phyloP scores from a whole-genome alignment of 768 basidiomycete genomes.

The Candolleomyces eurysporus region DNA sequence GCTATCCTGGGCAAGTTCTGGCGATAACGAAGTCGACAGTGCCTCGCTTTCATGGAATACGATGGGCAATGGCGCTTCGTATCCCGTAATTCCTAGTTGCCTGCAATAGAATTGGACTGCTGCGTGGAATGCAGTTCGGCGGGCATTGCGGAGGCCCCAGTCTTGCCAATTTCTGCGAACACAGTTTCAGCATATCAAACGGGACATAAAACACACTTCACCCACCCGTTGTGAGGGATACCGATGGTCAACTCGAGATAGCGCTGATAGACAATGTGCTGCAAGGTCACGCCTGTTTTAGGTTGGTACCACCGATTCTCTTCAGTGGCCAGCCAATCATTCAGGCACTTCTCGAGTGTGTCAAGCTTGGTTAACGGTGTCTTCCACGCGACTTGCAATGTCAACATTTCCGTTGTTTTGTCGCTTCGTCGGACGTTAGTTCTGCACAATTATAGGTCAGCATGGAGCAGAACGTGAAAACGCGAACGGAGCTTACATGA shows the following conservation, averaged over 20 bases:
- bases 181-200: not conserved
- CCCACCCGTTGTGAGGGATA: constrained; percentile 54
- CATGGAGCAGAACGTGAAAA: not conserved
- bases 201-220: not conserved
- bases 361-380: constrained; percentile 74
- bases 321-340: constrained; percentile 76
- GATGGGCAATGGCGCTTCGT: constrained; percentile 61
- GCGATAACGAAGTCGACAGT: constrained; percentile 12
- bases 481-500: constrained; percentile 50
- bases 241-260: constrained; percentile 68
- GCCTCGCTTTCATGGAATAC: constrained; percentile 38
- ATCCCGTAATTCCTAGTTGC: constrained; percentile 63
- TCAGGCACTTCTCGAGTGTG: constrained; percentile 61
- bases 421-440: constrained; percentile 74
- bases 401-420: constrained; percentile 65
- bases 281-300: constrained; percentile 58
- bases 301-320: constrained; percentile 80
- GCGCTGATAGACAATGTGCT: constrained; percentile 63
- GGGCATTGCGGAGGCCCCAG: constrained; percentile 60
- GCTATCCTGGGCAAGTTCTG: not conserved
- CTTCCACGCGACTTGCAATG: constrained; percentile 73
- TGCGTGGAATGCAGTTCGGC: constrained; percentile 78
- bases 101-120: constrained; percentile 72
- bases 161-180: constrained; percentile 32
- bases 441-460: constrained; percentile 28